Conservation (phyloP, 441 rosid species). For the Erodium trifolium region DNA sequence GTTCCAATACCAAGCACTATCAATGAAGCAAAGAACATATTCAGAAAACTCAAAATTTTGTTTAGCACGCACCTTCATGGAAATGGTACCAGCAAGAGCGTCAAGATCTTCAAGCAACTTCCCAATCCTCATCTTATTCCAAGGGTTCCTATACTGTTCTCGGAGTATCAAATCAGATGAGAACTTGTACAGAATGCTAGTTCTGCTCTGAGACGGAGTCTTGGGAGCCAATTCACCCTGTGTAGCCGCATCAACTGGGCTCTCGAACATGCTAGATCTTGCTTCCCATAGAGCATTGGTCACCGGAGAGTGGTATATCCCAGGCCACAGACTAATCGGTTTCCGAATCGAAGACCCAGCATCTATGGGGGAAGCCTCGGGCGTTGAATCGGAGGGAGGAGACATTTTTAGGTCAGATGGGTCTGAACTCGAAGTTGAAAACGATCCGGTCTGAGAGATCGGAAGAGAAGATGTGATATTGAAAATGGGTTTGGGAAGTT, state of each 20-base stretch:
- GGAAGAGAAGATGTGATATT: neutral
- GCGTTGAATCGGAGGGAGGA: neutral
- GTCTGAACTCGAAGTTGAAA: neutral
- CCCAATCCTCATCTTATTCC: constrained; percentile 79
- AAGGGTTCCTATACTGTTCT: constrained; percentile 79
- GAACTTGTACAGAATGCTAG: constrained; percentile 52
- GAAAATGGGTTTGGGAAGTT: neutral
- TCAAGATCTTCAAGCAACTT: constrained; percentile 86
- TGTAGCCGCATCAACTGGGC: constrained; percentile 66
- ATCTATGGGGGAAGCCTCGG: constrained; percentile 22
- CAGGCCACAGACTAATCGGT: constrained; percentile 82
- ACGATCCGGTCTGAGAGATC: neutral
- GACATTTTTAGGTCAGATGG: neutral
- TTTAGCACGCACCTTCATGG: constrained; percentile 51
- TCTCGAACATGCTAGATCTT: constrained; percentile 61
- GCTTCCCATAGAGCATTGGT: constrained; percentile 80
- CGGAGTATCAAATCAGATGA: constrained; percentile 58
- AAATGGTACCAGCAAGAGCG: constrained; percentile 83
- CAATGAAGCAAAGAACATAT: neutral
- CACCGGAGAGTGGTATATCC: constrained; percentile 78
- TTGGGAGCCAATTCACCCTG: constrained; percentile 42
- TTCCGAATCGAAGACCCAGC: constrained; percentile 42
- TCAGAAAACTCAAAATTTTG: neutral
- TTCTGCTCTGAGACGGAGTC: constrained; percentile 60
- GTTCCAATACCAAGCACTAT: neutral